A percentile compares a stretch with the other conserved stretches of the same genome.
phyloP scores from a whole-genome alignment of 2,329 filamentous ascomycete species.

The Lachnellula suecica region DNA sequence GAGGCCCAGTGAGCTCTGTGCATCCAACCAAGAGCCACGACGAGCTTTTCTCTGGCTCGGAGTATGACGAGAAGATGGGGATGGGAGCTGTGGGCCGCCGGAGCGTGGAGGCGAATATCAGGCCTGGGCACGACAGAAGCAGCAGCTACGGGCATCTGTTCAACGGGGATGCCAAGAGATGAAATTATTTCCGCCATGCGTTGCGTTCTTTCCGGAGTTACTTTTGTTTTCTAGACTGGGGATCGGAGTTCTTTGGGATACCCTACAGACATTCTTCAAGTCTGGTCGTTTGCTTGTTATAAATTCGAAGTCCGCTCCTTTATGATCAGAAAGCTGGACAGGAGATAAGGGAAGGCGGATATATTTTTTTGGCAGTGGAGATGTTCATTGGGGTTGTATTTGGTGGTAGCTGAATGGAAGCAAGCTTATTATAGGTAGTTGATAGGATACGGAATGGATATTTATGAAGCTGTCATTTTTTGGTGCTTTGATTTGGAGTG shows the following conservation, averaged over 20 bases:
- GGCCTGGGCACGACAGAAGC: slow-evolving; percentile 22
- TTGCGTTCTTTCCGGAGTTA: not conserved
- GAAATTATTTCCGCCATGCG: not conserved
- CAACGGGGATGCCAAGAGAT: slow-evolving; percentile 16
- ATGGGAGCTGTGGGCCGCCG: slow-evolving; percentile 15
- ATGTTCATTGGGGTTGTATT: slow-evolving; percentile 11
- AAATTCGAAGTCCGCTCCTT: not conserved
- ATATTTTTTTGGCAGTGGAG: slow-evolving; percentile 13
- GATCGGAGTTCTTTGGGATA: not conserved
- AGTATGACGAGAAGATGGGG: slow-evolving; percentile 19
- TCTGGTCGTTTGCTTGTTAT: not conserved
- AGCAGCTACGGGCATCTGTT: slow-evolving; percentile 27
- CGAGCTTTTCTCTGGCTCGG: slow-evolving; percentile 4
- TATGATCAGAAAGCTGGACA: not conserved
- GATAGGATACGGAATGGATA: slow-evolving; percentile 14
- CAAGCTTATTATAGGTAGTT: not conserved
- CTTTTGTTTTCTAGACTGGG: not conserved
- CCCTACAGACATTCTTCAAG: not conserved
- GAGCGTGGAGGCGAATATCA: slow-evolving; percentile 19
- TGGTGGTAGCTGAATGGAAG: not conserved
- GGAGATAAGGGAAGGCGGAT: not conserved
- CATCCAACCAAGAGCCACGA: slow-evolving; percentile 9
- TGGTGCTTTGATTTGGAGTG: not conserved
- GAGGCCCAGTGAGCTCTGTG: slow-evolving; percentile 17
- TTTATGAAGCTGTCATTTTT: slow-evolving; percentile 13